These are phyloP conservation scores for Arthroderma uncinatum DNA, from an alignment of 2,329 filamentous ascomycete genomes.

Conservation along the genomic window DNA sequence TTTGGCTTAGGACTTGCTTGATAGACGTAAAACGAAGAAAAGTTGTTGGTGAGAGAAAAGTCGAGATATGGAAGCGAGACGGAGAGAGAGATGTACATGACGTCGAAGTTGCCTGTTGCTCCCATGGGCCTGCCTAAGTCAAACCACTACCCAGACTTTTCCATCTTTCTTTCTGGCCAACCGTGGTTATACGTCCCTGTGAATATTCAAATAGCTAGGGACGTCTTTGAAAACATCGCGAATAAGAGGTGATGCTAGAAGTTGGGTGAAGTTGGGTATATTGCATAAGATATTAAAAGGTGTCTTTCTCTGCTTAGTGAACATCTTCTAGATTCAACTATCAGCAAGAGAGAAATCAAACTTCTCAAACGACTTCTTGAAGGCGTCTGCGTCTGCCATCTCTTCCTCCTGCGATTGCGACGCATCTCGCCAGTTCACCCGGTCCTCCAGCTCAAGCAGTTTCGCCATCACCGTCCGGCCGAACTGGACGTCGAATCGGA, in stretches of 20 bases:
- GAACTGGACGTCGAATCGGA: conserved; percentile 84
- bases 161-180: no score
- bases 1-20: not conserved
- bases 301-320: no score
- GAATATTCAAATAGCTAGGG: no score
- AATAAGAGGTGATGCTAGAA: no score
- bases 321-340: conserved; percentile 11
- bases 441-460: conserved; percentile 63
- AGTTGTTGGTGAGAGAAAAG: no score
- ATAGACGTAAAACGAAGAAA: not conserved
- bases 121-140: no score
- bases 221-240: no score
- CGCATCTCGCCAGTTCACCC: conserved; percentile 79
- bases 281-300: not conserved
- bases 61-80: not conserved
- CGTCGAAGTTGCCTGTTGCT: no score
- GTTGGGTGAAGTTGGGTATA: no score
- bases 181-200: no score
- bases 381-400: conserved; percentile 61
- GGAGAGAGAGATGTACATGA: not conserved
- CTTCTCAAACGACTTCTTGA: conserved; percentile 69
- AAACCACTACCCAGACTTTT: no score
- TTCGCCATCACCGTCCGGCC: conserved; percentile 80
- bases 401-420: conserved; percentile 68
- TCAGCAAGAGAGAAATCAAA: conserved; percentile 66